A percentile compares a stretch with the other conserved stretches of the same genome.
phyloP scores from a whole-genome alignment of 768 basidiomycete species.

The Hygrocybe coccinea region DNA sequence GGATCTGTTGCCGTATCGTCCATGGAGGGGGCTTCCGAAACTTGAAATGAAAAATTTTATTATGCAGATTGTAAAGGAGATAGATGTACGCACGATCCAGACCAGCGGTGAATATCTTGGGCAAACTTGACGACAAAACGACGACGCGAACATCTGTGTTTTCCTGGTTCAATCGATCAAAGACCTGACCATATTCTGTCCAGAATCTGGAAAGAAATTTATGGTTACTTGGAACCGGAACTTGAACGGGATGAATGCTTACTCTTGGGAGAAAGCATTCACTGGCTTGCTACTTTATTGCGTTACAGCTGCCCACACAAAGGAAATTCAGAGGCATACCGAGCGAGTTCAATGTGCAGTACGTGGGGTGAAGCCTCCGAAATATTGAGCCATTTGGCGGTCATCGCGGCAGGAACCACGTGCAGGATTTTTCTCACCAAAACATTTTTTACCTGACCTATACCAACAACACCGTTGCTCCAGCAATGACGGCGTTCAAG shows the following conservation, averaged over 20 bases:
- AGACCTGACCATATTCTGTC: slow-evolving; percentile 59
- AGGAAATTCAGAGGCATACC: slow-evolving; percentile 27
- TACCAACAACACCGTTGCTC: neutral
- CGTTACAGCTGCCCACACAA: neutral
- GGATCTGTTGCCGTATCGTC: slow-evolving; percentile 36
- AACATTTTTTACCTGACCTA: neutral
- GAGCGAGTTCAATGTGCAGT: slow-evolving; percentile 41
- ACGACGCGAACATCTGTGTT: slow-evolving; percentile 58
- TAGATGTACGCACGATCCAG: slow-evolving; percentile 56
- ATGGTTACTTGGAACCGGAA: neutral
- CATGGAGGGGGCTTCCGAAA: neutral
- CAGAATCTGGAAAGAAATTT: slow-evolving; percentile 51
- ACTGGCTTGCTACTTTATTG: slow-evolving; percentile 47
- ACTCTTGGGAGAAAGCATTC: slow-evolving; percentile 61
- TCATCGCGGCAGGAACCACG: too few species aligned
- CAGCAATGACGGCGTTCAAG: slow-evolving; percentile 35
- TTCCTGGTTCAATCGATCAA: slow-evolving; percentile 50
- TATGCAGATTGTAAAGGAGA: too few species aligned
- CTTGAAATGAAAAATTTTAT: neutral
- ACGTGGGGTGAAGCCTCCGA: slow-evolving; percentile 44
- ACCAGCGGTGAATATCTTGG: slow-evolving; percentile 79
- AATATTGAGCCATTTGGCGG: slow-evolving; percentile 44
- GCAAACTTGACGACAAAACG: slow-evolving; percentile 65
- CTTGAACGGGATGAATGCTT: slow-evolving; percentile 2
- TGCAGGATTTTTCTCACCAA: slow-evolving; percentile 1